Evolutionary conservation across 208 protist species (phyloP).

Genomic region (Leishmania guyanensis): DNA sequence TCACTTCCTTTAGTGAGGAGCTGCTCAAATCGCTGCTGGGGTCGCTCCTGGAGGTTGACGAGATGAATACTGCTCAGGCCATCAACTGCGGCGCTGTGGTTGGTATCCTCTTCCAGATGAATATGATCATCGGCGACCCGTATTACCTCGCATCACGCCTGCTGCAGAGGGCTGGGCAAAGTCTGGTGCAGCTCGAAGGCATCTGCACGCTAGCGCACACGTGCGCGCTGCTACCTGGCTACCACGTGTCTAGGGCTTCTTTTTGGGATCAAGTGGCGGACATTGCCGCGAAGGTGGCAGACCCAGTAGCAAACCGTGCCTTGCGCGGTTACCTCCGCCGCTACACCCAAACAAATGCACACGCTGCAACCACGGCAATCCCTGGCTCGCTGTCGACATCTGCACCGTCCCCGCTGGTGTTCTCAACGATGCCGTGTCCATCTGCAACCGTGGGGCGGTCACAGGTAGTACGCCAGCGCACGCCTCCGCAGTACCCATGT

Average conservation of each 20-base stretch:
- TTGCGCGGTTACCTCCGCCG: conserved; percentile 65
- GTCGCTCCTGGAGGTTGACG: conserved; percentile 44
- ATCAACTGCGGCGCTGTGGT: conserved; percentile 65
- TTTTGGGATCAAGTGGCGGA: conserved; percentile 80
- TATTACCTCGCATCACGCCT: conserved; percentile 70
- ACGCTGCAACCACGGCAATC: not conserved
- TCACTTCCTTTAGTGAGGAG: conserved; percentile 59
- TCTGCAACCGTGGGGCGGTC: not conserved
- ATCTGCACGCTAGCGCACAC: conserved; percentile 77
- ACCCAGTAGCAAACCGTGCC: conserved; percentile 31
- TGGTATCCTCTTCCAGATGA: conserved; percentile 57
- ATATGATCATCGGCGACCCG: conserved; percentile 70
- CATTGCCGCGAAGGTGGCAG: conserved; percentile 19
- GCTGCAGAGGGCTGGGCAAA: conserved; percentile 51
- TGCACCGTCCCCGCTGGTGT: conserved; percentile 2
- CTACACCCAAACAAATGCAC: conserved; percentile 40
- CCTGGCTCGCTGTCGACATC: not conserved
- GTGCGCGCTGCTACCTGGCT: conserved; percentile 43
- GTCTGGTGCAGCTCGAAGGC: conserved; percentile 61
- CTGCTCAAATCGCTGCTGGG: conserved; percentile 64
- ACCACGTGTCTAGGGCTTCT: conserved; percentile 59
- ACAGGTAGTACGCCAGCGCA: not conserved
- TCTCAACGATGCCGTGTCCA: conserved; percentile 20
- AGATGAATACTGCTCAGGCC: conserved; percentile 33
- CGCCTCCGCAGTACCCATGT: conserved; percentile 10